These are phyloP conservation scores for Aspergillus hancockii DNA, from an alignment of 495 filamentous ascomycete species.

Conservation along the genomic window DNA sequence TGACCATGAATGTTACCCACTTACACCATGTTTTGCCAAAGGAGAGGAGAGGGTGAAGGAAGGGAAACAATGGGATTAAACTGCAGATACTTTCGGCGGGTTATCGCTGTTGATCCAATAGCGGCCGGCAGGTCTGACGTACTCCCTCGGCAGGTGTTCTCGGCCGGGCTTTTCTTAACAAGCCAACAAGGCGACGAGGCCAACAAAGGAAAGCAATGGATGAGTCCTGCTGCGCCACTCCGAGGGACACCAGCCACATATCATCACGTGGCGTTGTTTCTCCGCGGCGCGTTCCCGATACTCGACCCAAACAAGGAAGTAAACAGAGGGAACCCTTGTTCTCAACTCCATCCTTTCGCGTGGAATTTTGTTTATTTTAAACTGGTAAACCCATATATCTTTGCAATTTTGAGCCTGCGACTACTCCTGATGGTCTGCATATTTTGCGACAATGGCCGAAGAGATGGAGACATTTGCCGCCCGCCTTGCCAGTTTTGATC, in stretches of 20 bases:
- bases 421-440: slow-evolving; percentile 10
- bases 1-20: slow-evolving; percentile 14
- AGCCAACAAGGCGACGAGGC: too few species aligned
- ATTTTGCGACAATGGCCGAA: slow-evolving; percentile 27
- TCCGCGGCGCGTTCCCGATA: slow-evolving; percentile 29
- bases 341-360: neutral
- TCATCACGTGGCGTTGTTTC: slow-evolving; percentile 20
- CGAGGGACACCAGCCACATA: neutral
- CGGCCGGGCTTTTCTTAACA: slow-evolving; percentile 4
- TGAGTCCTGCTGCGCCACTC: slow-evolving; percentile 3
- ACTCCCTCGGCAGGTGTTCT: slow-evolving; percentile 22
- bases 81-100: slow-evolving; percentile 1
- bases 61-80: neutral
- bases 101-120: neutral
- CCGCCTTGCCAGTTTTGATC: slow-evolving; percentile 75
- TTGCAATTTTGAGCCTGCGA: neutral
- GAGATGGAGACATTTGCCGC: slow-evolving; percentile 65
- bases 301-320: slow-evolving; percentile 38
- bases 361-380: neutral
- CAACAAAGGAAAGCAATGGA: too few species aligned
- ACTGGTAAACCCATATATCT: neutral
- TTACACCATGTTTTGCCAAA: slow-evolving; percentile 32
- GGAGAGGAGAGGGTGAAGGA: slow-evolving; percentile 10
- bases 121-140: slow-evolving; percentile 21
- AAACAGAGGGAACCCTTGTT: slow-evolving; percentile 29